These are phyloP conservation scores for Neurospora sp. DNA, from an alignment of 495 filamentous ascomycete genomes.

Conservation along the genomic window DNA sequence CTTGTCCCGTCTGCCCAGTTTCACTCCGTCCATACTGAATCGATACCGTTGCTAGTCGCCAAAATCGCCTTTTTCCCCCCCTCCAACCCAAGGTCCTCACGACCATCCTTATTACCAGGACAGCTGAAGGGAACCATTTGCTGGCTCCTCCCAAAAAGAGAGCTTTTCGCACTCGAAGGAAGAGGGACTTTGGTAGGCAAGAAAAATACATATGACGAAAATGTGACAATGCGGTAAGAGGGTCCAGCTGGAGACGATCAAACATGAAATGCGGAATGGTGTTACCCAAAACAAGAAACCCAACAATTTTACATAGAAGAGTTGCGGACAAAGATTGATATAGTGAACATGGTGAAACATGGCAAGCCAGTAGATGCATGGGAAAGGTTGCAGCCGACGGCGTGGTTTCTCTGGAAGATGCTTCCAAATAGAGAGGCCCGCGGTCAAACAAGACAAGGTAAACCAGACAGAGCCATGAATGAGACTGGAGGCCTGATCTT, in stretches of 20 bases:
- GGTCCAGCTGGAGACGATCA: background rate
- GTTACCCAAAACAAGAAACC: background rate
- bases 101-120: background rate
- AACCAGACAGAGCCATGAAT: background rate
- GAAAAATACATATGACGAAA: background rate
- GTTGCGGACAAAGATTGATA: background rate
- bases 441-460: constrained; percentile 8
- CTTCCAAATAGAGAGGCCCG: constrained; percentile 1
- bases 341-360: background rate
- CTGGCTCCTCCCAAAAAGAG: background rate
- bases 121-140: background rate
- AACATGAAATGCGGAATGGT: background rate
- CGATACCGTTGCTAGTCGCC: background rate
- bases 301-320: background rate
- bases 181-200: background rate
- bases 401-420: background rate
- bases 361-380: background rate
- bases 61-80: background rate
- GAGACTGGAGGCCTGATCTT: background rate
- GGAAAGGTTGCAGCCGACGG: constrained; percentile 7
- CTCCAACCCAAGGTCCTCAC: background rate
- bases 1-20: background rate
- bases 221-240: background rate
- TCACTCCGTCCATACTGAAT: background rate
- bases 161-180: background rate